Conservation (phyloP, 2,329 filamentous ascomycete genomes). For the Calonectria pseudoreteaudii region DNA sequence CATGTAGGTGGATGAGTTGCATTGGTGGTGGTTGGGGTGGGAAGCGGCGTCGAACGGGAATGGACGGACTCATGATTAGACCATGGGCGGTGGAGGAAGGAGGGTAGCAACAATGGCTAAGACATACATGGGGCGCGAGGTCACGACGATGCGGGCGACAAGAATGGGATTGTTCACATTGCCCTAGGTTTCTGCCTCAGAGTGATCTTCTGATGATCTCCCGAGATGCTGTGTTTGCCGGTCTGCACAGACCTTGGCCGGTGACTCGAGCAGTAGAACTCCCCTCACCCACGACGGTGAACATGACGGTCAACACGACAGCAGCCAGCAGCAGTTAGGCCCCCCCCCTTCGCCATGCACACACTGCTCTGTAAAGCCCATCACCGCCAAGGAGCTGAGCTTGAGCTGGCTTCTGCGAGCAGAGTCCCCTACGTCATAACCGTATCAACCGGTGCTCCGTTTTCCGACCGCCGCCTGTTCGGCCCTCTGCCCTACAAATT, state of each 20-base stretch:
- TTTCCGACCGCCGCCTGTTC: neutral
- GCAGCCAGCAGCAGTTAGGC: neutral
- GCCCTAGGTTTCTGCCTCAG: conserved; percentile 28
- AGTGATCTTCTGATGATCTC: conserved; percentile 37
- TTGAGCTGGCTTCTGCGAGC: too few relatives aligned
- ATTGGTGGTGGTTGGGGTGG: neutral
- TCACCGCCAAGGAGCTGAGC: neutral
- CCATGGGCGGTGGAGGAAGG: conserved; percentile 4
- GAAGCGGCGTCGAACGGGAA: neutral
- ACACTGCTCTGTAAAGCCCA: neutral
- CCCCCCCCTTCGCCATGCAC: neutral
- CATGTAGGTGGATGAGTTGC: conserved; percentile 6
- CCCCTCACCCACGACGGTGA: conserved; percentile 26
- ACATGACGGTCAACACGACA: neutral
- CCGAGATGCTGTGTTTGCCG: conserved; percentile 20
- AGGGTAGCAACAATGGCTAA: neutral
- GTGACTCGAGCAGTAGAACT: neutral
- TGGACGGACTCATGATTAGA: neutral
- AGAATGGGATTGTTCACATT: conserved; percentile 6
- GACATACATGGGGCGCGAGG: neutral
- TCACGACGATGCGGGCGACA: neutral
- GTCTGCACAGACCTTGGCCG: conserved; percentile 30
- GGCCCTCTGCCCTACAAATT: neutral
- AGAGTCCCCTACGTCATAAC: conserved; percentile 10
- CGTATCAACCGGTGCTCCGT: neutral